Evolutionary conservation across 306 rosid genomes (phyloP), one percentile per base, ranked within the genome.

Genomic region (Sophora flavescens): DNA sequence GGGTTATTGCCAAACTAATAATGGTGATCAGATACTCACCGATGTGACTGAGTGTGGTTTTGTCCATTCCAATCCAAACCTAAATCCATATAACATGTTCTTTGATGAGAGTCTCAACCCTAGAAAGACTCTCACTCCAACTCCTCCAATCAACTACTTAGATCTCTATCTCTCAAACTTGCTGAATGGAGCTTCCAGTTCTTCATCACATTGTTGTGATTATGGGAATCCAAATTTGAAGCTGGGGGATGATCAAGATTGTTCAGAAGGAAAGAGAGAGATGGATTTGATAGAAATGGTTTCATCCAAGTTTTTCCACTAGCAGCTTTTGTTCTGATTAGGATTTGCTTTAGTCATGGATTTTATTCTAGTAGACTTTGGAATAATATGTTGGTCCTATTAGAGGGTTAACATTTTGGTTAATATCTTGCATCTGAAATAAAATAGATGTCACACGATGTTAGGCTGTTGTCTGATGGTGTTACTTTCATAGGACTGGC

Each of bases 221-320:
- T 70, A 77, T 26, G 77, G 79, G 51, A 28, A 22, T 35, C 75
- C 87, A n/a, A 62, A 63, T 22, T 22, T 22, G 22, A 22, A 22
- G 22, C 22, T 22, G 22, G 22, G 22, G 22, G 22, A 22, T 39
- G 45, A 35, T 52, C 73, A 68, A 17, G 64, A 68, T 72, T 48
- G 54, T 58, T 67, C 63, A 4, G 62, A 58, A 3, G 87, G 45
- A 44, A 85, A 58, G 81, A 80, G 51, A 41, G 93, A 91, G 80
- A 86, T 90, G 87, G 96, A 88, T 82, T 79, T 89, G 88, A 59
- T 87, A 5, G 97, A 91, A 83, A 77, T 91, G n/a, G 80, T 88
- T 76, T 71, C 80, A 53, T 77, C 82, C 15, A 3, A 11, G 15
- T 12, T n/a, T n/a, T n/a, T n/a, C n/a, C n/a, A n/a, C n/a, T n/a